These are phyloP conservation scores for Dittrichia graveolens DNA, from an alignment of 129 eudicot species.

Conservation along the genomic window DNA sequence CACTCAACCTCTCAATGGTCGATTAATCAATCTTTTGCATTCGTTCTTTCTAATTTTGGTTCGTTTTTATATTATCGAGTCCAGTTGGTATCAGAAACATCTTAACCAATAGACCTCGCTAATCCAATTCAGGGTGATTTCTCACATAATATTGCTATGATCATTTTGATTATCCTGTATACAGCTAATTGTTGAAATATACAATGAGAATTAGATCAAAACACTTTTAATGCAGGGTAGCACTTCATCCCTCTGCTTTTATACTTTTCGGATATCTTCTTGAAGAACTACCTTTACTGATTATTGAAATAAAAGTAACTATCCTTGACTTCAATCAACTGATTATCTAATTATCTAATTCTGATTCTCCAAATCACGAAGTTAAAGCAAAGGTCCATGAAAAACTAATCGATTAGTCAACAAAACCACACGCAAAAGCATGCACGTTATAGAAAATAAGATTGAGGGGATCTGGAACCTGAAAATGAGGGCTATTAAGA, in stretches of 20 bases:
- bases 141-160: constrained; percentile 5
- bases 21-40: too few relatives aligned
- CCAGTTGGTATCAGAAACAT: too few relatives aligned
- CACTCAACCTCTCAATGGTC: too few relatives aligned
- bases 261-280: background rate
- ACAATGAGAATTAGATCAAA: background rate
- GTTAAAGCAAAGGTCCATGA: background rate
- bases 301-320: background rate
- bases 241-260: background rate
- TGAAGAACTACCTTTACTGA: constrained; percentile 1
- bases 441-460: background rate
- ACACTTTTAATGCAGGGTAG: constrained; percentile 10
- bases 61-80: too few relatives aligned
- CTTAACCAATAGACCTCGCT: too few relatives aligned
- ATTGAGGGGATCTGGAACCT: constrained; percentile 45
- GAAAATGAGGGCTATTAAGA: constrained; percentile 83
- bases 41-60: background rate
- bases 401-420: background rate
- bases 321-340: background rate
- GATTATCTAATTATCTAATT: background rate
- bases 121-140: too few relatives aligned
- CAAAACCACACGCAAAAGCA: background rate
- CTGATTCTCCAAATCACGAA: constrained; percentile 4
- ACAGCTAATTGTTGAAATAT: background rate
- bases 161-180: background rate